phyloP scores from a whole-genome alignment of 306 rosid species.

The Castanopsis chinensis region DNA sequence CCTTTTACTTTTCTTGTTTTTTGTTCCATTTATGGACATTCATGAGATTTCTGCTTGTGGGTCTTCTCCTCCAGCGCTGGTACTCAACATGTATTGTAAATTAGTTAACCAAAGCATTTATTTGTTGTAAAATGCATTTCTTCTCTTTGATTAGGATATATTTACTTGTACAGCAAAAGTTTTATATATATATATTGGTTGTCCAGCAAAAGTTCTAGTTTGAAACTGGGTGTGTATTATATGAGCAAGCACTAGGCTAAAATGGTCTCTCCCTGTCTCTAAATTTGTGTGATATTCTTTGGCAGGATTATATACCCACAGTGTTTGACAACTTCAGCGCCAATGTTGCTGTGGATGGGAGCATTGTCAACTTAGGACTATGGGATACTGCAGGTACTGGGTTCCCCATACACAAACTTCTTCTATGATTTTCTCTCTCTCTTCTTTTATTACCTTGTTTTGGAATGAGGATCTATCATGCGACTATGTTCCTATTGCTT shows the following conservation, averaged over 20 bases:
- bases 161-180: neutral
- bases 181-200: neutral
- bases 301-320: conserved; percentile 90
- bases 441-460: neutral
- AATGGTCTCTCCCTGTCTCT: neutral
- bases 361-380: conserved; percentile 82
- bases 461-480: neutral
- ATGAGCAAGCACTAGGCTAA: too few species aligned
- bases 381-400: conserved; percentile 98
- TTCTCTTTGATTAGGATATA: neutral
- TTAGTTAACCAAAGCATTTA: neutral
- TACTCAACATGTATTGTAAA: neutral
- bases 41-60: neutral
- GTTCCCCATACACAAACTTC: neutral
- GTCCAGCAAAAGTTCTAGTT: neutral
- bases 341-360: conserved; percentile 94
- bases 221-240: neutral
- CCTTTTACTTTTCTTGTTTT: conserved; percentile 5
- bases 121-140: neutral
- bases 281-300: neutral
- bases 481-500: neutral
- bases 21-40: conserved; percentile 17
- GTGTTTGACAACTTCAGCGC: conserved; percentile 98
- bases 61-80: neutral
- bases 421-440: neutral